Evolutionary conservation across 768 basidiomycete genomes (phyloP), one percentile per base, ranked within the genome.

Genomic region (Rhizopogon vulgaris): DNA sequence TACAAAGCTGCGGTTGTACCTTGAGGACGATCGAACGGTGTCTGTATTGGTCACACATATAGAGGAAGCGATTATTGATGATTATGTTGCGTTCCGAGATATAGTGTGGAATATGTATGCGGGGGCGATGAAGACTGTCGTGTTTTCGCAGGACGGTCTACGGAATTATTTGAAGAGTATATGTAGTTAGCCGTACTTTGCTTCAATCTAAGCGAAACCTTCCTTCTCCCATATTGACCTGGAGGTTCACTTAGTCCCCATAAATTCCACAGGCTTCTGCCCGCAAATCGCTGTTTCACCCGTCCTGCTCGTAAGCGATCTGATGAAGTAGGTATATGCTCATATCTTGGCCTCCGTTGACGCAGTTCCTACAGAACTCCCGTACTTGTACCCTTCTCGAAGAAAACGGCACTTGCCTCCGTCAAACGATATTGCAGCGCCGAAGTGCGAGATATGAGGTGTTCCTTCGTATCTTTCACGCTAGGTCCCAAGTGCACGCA

Each of bases 11-110:
- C 73, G 78, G 60, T 59, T 90, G 52, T 98, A 94, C 65, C 76
- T 99, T 7, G 84, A 85, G 60, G 88, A 94, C 59, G 80, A 82
- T 52, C 73, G 84, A 52, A 92, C 92, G 4, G 87, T 87, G 30
- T 73, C 73, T 2, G 85, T 97, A 7, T 71, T 98, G 49, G 68
- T 96, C 27, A 78, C 78, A 28, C 92, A 94, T 56, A 75, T 89
- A 24, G 74, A 83, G 65, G 88, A 87, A 41, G 79, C 83, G 30
- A 77, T 96, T 15, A 77, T 83, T 56, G 84, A 87, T 48, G 79
- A 79, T 32, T 96, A 94, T 68, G 74, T 77, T 59, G 74, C 75
- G 24, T 96, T 91, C 71, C 71, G 83, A 58, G 84, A 88, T 40
- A 72, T 79, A 18, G 75, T 82, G 45, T 74, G 63, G 74, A 77